phyloP scores from a whole-genome alignment of 148 eudicot species.

The Vaccinium myrtillus region DNA sequence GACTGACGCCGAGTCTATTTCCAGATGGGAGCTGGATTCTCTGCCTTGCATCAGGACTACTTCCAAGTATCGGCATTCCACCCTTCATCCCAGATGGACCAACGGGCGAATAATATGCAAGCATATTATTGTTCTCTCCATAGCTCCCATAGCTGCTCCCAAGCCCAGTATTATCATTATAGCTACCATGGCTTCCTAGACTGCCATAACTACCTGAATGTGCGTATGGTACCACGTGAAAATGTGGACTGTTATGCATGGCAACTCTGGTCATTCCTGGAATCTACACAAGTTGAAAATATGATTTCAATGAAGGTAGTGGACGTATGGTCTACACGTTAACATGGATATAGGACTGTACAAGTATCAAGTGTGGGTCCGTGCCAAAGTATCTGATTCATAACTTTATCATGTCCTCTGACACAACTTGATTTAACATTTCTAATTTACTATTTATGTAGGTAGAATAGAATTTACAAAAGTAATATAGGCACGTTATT shows the following conservation, averaged over 20 bases:
- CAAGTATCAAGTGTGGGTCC: neutral
- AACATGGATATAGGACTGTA: neutral
- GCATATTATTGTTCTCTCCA: constrained; percentile 72
- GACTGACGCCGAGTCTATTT: constrained; percentile 75
- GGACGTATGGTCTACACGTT: neutral
- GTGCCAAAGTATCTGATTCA: neutral
- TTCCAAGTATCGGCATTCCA: constrained; percentile 64
- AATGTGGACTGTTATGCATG: constrained; percentile 56
- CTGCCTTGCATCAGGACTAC: constrained; percentile 80
- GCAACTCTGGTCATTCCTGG: constrained; percentile 52
- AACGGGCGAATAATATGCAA: constrained; percentile 77
- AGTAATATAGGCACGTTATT: neutral
- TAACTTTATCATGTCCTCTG: neutral
- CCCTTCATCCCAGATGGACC: constrained; percentile 82
- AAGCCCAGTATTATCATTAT: constrained; percentile 63
- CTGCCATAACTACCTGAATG: constrained; percentile 93
- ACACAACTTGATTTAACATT: neutral
- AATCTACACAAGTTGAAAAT: constrained; percentile 45
- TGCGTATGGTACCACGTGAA: constrained; percentile 59
- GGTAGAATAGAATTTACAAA: neutral
- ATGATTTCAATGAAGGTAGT: constrained; percentile 12
- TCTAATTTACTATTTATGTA: neutral
- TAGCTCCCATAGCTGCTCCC: constrained; percentile 95
- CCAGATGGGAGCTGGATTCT: constrained; percentile 54
- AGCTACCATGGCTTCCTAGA: constrained; percentile 95